Evolutionary conservation across 2,329 filamentous ascomycete species (phyloP), one percentile per base, ranked within the genome.

Genomic region (Sporothrix inflata): DNA sequence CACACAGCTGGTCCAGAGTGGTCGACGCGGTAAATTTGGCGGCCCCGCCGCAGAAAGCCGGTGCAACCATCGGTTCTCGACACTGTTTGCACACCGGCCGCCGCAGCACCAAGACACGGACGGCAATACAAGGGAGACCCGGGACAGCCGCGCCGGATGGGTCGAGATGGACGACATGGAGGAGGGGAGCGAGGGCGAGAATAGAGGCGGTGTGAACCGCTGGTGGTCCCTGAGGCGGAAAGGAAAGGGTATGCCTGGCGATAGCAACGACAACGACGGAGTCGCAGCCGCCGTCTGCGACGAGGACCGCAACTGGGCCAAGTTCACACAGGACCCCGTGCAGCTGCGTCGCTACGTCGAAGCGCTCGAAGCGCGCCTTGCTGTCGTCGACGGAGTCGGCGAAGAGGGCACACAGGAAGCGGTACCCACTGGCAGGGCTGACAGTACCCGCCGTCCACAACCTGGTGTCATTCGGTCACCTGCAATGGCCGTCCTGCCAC

Each of bases 311-410:
- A 72, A 76, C 53, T 78, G 77, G 76, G 63, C 74, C 51, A 74
- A 74, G 47, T 78, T 78, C 16, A 71, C 70, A n/a, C 60, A 73
- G 14, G 75, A 78, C 40, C 72, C 75, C 6, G 73, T 72, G 14
- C 75, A 72, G 71, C 72, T 78, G 55, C 74, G 77, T 19, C 71
- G 73, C 8, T 78, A 78, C 55, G 76, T 78, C 27, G 77, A 78
- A 72, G 49, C 72, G 2, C 74, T 78, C 11, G 77, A 78, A 71
- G 65, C 72, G 2, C 75, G 75, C 6, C 73, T 78, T 30, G 74
- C 73, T 12, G 70, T 55, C 11, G 72, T 74, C 19, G 74, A 75
- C 3, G 71, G 27, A 2, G 8, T 12, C 16, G 24, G 6, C 24
- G 21, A 34, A 1, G 24, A 67, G 47, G 24, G 38, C n/a, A n/a